phyloP scores from a whole-genome alignment of 345 rosid species.

The Crucihimalaya himalaica region DNA sequence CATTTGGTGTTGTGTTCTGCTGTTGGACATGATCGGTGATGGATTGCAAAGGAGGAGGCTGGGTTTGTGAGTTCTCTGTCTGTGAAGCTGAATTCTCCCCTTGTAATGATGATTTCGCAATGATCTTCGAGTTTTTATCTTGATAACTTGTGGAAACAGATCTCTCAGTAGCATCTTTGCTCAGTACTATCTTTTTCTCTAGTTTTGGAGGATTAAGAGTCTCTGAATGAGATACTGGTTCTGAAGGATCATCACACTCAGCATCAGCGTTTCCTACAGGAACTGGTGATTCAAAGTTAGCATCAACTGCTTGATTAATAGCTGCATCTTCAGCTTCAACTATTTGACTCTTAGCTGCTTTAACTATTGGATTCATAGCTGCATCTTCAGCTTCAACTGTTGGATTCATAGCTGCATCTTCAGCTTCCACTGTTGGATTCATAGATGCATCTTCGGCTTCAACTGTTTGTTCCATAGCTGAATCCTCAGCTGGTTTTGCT shows the following conservation, averaged over 20 bases:
- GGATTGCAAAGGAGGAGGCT: conserved; percentile 8
- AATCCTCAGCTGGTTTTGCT: conserved; percentile 21
- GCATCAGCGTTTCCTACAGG: not conserved
- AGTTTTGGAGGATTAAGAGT: conserved; percentile 13
- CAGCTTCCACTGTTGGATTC: not conserved
- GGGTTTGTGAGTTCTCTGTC: conserved; percentile 2
- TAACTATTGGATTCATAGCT: not conserved
- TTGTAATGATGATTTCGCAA: conserved; percentile 19
- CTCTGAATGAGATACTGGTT: conserved; percentile 21
- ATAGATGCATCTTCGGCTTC: not conserved
- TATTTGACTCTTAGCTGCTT: conserved; percentile 7
- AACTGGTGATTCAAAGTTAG: conserved; percentile 17
- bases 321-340: conserved; percentile 33
- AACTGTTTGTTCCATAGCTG: not conserved
- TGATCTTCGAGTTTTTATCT: not conserved
- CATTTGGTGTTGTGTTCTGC: conserved; percentile 6
- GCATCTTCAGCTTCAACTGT: conserved; percentile 6
- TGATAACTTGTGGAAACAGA: not conserved
- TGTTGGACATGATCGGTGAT: conserved; percentile 18
- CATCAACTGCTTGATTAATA: conserved; percentile 18
- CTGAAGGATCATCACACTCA: conserved; percentile 16
- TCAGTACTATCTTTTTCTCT: conserved; percentile 25
- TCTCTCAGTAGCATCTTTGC: conserved; percentile 8
- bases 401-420: not conserved
- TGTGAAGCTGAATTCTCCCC: conserved; percentile 28